A percentile compares a stretch with the other conserved stretches of the same genome.
phyloP scores from a whole-genome alignment of 1,139 yeast genomes.

The Yamadazyma diospyri region DNA sequence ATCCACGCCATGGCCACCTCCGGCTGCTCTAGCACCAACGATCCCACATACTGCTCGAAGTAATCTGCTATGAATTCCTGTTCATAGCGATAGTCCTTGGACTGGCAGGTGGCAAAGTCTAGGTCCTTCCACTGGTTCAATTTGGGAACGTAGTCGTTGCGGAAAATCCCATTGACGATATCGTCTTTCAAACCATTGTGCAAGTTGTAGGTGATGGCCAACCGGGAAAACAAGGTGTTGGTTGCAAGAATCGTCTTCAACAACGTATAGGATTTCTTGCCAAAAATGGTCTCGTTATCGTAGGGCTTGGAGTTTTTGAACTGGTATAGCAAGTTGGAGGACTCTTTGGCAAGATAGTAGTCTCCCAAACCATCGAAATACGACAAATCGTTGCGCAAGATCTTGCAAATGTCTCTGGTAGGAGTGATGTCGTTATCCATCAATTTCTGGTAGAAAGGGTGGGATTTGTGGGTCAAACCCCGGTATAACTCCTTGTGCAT shows the following conservation, averaged over 20 bases:
- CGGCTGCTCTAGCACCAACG: conserved; percentile 39
- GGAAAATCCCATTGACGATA: conserved; percentile 18
- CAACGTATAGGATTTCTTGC: conserved; percentile 23
- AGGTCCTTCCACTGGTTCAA: conserved; percentile 18
- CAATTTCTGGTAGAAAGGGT: conserved; percentile 27
- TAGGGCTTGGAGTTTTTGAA: conserved; percentile 22
- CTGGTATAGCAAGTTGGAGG: conserved; percentile 34
- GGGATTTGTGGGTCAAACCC: conserved; percentile 28
- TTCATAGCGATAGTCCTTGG: conserved; percentile 27
- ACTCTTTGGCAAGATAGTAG: conserved; percentile 37
- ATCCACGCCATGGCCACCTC: conserved; percentile 35
- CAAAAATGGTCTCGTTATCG: conserved; percentile 13
- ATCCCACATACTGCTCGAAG: conserved; percentile 46
- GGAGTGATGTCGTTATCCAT: conserved; percentile 15
- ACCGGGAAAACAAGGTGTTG: conserved; percentile 36
- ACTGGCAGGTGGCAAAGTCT: conserved; percentile 16
- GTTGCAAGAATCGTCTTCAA: conserved; percentile 37
- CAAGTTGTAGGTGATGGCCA: conserved; percentile 36
- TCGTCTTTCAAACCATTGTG: conserved; percentile 35
- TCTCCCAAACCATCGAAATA: conserved; percentile 46
- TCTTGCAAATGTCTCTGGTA: conserved; percentile 19
- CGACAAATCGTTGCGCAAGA: conserved; percentile 36
- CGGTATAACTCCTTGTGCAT: conserved; percentile 41
- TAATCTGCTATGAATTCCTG: conserved; percentile 45
- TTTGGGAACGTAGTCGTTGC: conserved; percentile 23